These are phyloP conservation scores for Massarina eburnea DNA, from an alignment of 2,329 filamentous ascomycete genomes.

Conservation along the genomic window DNA sequence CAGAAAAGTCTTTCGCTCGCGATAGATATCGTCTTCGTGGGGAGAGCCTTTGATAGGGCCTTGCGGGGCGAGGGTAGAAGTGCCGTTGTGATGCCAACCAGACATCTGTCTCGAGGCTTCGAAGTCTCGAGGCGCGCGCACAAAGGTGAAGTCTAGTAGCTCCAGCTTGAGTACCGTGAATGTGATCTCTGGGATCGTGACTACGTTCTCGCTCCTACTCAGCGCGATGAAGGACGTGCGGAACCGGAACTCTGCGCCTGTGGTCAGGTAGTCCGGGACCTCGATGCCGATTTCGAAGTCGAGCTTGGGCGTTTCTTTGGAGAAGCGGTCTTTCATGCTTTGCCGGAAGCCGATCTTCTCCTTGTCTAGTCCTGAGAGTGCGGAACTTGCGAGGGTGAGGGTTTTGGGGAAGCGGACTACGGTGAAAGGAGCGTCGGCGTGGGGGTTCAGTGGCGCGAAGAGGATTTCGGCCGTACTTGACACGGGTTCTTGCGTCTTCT, in stretches of 20 bases:
- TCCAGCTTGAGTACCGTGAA: constrained; percentile 22
- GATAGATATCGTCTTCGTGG: constrained; percentile 3
- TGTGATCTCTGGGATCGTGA: constrained; percentile 15
- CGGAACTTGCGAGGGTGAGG: constrained; percentile 19
- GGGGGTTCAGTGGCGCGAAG: constrained; percentile 18
- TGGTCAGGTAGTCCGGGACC: constrained; percentile 16
- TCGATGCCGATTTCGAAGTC: constrained; percentile 20
- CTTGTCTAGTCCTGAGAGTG: constrained; percentile 12
- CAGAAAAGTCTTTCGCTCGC: constrained; percentile 16
- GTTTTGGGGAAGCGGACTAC: constrained; percentile 9
- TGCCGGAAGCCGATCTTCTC: constrained; percentile 21
- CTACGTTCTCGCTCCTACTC: constrained; percentile 11
- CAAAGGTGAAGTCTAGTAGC: constrained; percentile 20
- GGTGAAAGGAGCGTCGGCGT: constrained; percentile 4
- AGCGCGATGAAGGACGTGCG: constrained; percentile 15
- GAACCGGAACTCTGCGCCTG: constrained; percentile 23
- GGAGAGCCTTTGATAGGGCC: background rate
- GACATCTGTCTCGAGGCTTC: constrained; percentile 7
- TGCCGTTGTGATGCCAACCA: background rate
- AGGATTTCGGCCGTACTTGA: constrained; percentile 12
- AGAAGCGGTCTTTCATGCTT: constrained; percentile 21
- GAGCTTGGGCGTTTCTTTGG: constrained; percentile 21
- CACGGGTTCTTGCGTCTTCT: constrained; percentile 11
- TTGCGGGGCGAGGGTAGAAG: constrained; percentile 2
- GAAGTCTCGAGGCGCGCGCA: constrained; percentile 23